Evolutionary conservation across 1,284 basidiomycete species (phyloP), one percentile per base, ranked within the genome.

Genomic region (Leccinum fallax): DNA sequence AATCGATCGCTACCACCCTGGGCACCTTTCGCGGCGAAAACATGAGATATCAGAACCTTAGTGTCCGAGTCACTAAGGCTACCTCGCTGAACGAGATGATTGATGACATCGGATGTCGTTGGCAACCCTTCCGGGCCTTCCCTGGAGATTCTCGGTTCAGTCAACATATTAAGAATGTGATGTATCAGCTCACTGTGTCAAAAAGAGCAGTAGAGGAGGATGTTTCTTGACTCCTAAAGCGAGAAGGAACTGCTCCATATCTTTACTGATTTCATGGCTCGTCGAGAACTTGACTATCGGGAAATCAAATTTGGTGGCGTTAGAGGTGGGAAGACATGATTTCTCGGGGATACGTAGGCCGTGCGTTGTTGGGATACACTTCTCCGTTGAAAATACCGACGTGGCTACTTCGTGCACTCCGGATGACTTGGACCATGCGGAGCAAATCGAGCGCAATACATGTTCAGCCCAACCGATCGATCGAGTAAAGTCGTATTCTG

Each of bases 241-340:
- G 52, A 85, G 78, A 6, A 98, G 76, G 51, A 97, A 77, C 68
- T 85, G 88, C 69, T 94, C 93, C 62, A 94, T 71, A 6, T 81
- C 78, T 3, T 88, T 89, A 69, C 89, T 93, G 62, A 94, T 81
- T 1, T 75, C 66, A 0, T 76, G 70, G 1, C 84, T 86, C n/a
- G 87, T 89, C 0, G 91, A 87, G 34, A 97, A 77, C 0, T 80
- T 83, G 6, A 95, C 86, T 24, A 94, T 87, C 2, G 93, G 88
- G 8, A 97, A 78, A 21, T 24, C 21, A 40, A 54, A 64, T 2
- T 43, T 4, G 16, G 13, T 95, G 8, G 96, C 81, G 65, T 93
- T 86, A 21, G 91, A 93, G 67, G 86, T 92, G 24, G 90, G 79
- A 74, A 97, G 94, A 78, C 98, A 98, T 5, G 94, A 83, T 61